phyloP scores from a whole-genome alignment of 176 grass and related monocot genomes.

The Zizania latifolia region DNA sequence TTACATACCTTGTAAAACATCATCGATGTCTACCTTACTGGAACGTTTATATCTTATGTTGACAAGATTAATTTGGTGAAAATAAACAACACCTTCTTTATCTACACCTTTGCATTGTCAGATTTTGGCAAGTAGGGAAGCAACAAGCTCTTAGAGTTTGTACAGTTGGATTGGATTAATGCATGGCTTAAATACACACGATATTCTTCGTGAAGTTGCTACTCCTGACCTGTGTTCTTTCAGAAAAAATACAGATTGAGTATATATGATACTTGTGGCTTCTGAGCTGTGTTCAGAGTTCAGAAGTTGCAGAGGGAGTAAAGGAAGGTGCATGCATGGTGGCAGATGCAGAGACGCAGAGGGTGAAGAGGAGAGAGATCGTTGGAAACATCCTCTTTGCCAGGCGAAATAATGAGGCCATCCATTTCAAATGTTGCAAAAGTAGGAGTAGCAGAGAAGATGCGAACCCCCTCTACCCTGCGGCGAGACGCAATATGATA shows the following conservation, averaged over 20 bases:
- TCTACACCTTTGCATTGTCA: background rate
- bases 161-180: background rate
- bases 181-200: too few species aligned
- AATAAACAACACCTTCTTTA: too few species aligned
- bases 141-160: background rate
- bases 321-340: background rate
- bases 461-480: background rate
- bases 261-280: background rate
- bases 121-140: background rate
- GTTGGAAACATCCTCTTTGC: slow-evolving; percentile 41
- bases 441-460: background rate
- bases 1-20: too few species aligned
- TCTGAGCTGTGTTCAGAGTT: background rate
- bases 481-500: slow-evolving; percentile 9
- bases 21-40: too few species aligned
- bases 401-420: slow-evolving; percentile 41
- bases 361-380: background rate
- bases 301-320: background rate
- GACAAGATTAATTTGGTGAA: too few species aligned
- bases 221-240: too few species aligned
- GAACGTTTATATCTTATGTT: too few species aligned
- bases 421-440: slow-evolving; percentile 40
- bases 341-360: background rate
- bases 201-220: background rate
- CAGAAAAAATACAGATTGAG: background rate